Evolutionary conservation across 169 alveolate species (phyloP).

Genomic region (Cryptosporidium sp.): DNA sequence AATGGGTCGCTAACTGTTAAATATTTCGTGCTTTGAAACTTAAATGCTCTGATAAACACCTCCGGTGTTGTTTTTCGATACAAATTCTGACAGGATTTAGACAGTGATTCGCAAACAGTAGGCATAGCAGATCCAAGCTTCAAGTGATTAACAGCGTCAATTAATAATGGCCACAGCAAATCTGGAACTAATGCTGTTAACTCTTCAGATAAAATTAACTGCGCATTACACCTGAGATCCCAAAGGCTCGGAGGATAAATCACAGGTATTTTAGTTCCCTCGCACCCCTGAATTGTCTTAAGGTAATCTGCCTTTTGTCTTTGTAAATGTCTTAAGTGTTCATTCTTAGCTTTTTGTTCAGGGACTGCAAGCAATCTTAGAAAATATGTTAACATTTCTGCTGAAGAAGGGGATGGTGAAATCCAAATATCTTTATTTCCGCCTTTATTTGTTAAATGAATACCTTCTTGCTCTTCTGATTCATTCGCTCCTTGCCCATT

Average conservation of each 20-base stretch:
- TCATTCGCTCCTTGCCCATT: not conserved
- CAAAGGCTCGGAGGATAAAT: constrained; percentile 72
- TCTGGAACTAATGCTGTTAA: constrained; percentile 68
- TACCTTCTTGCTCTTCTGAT: not conserved
- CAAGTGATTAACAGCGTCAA: constrained; percentile 71
- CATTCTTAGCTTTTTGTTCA: constrained; percentile 54
- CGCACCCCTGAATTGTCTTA: constrained; percentile 12
- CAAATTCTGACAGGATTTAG: constrained; percentile 46
- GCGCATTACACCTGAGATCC: constrained; percentile 67
- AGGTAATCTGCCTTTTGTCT: constrained; percentile 46
- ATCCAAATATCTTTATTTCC: constrained; percentile 26
- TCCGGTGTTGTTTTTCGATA: constrained; percentile 61
- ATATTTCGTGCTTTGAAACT: constrained; percentile 25
- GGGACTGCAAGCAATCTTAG: constrained; percentile 71
- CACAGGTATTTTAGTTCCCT: constrained; percentile 18
- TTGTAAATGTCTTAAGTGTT: constrained; percentile 66
- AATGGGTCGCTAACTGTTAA: constrained; percentile 58
- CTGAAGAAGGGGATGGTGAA: constrained; percentile 70
- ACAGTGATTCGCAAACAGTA: constrained; percentile 63
- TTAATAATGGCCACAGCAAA: constrained; percentile 67
- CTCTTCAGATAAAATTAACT: constrained; percentile 40
- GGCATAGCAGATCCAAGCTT: constrained; percentile 76
- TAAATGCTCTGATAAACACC: constrained; percentile 39
- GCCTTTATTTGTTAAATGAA: not conserved
- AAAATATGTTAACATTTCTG: constrained; percentile 67